A percentile compares a stretch with the other conserved stretches of the same genome.
phyloP scores from a whole-genome alignment of 75 land plant genomes.

The Sequoia sempervirens region DNA sequence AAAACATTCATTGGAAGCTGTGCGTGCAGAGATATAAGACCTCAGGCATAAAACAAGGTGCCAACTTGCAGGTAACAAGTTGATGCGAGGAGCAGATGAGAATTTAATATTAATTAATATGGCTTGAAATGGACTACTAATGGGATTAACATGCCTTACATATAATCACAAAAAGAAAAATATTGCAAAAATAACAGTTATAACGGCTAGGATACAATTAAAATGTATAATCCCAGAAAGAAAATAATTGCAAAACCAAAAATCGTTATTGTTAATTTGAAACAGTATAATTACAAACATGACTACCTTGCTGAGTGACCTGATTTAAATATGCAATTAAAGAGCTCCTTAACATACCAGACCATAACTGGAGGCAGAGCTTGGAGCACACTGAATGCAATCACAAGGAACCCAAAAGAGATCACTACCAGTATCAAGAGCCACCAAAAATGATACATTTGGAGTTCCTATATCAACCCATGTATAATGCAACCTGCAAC shows the following conservation, averaged over 20 bases:
- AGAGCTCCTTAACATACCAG: constrained; percentile 35
- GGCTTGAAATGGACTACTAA: background rate
- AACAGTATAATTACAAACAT: background rate
- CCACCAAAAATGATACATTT: constrained; percentile 74
- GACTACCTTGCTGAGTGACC: background rate
- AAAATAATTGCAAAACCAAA: background rate
- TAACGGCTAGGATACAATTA: too few species aligned
- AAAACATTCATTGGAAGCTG: background rate
- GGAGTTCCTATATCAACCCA: constrained; percentile 89
- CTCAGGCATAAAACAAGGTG: background rate
- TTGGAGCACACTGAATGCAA: constrained; percentile 72
- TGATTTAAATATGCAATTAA: background rate
- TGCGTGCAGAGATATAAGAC: background rate
- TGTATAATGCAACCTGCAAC: constrained; percentile 76
- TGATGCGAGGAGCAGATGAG: background rate
- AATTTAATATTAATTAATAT: background rate
- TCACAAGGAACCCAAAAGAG: constrained; percentile 89
- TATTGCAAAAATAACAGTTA: background rate
- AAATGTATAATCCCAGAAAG: background rate
- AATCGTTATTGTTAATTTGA: background rate
- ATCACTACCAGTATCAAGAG: constrained; percentile 91
- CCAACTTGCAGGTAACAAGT: background rate
- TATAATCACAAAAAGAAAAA: background rate
- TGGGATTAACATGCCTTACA: background rate
- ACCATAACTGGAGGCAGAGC: constrained; percentile 33